Percentiles rank a stretch among this genome's conserved stretches.
Evolutionary conservation across 495 filamentous ascomycete species (phyloP).

Genomic region (Glonium stellatum): DNA sequence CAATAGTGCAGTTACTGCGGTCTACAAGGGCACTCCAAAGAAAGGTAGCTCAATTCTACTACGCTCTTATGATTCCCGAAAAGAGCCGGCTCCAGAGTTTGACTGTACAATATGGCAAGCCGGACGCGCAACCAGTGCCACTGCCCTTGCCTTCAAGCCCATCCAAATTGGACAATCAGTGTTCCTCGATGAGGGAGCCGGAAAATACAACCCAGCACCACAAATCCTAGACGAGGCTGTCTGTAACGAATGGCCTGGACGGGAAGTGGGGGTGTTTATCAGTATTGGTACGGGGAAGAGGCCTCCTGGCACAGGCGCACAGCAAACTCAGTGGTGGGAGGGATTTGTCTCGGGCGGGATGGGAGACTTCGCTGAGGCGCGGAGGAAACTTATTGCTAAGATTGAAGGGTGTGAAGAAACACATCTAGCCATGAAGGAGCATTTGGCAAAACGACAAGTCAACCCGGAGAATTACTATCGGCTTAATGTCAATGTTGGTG

Average conservation of each 20-base stretch:
- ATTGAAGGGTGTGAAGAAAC: conserved; percentile 93
- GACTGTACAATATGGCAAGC: conserved; percentile 95
- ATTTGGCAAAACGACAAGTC: conserved; percentile 69
- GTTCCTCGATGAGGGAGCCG: conserved; percentile 88
- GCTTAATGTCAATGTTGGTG: conserved; percentile 94
- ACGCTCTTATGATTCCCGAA: conserved; percentile 89
- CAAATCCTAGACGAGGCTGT: conserved; percentile 82
- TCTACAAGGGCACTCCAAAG: conserved; percentile 72
- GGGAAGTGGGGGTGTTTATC: conserved; percentile 82
- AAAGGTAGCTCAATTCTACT: conserved; percentile 62
- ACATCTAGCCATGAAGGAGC: conserved; percentile 74
- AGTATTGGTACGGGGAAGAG: conserved; percentile 90
- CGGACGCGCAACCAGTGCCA: conserved; percentile 87
- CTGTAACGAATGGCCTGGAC: conserved; percentile 87
- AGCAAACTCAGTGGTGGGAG: conserved; percentile 80
- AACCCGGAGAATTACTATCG: conserved; percentile 90
- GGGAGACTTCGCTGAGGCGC: conserved; percentile 83
- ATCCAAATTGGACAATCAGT: conserved; percentile 88
- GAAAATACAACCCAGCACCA: conserved; percentile 86
- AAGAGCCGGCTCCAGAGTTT: conserved; percentile 79
- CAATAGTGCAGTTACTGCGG: conserved; percentile 74
- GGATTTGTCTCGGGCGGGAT: conserved; percentile 67
- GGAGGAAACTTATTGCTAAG: conserved; percentile 72
- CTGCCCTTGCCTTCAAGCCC: conserved; percentile 88
- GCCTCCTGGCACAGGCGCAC: conserved; percentile 60